These are phyloP conservation scores for Sanghuangporus weigelae DNA, from an alignment of 1,284 basidiomycete species.

Conservation along the genomic window DNA sequence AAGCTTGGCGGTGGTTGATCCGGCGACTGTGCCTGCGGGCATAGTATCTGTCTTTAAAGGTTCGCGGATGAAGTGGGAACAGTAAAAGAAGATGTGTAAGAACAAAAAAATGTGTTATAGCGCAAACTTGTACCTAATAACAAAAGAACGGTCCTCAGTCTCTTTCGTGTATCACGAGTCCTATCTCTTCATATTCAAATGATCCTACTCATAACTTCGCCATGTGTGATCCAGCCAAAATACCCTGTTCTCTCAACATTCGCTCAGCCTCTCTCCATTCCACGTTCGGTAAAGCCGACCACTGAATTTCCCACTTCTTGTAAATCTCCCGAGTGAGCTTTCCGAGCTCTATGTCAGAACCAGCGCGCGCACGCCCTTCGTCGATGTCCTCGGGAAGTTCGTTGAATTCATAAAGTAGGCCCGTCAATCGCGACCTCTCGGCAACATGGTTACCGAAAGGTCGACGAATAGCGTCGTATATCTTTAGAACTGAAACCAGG, in stretches of 20 bases:
- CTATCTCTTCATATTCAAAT: neutral
- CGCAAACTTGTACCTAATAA: no score
- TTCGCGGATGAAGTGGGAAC: conserved; percentile 37
- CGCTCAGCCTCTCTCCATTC: conserved; percentile 13
- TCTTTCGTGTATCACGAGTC: neutral
- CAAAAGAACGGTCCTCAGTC: no score
- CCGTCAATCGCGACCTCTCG: conserved; percentile 7
- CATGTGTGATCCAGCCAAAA: neutral
- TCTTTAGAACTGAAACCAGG: conserved; percentile 19
- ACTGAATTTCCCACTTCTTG: conserved; percentile 29
- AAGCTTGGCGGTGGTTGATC: conserved; percentile 36
- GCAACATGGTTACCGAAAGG: conserved; percentile 19
- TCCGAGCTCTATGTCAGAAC: conserved; percentile 19
- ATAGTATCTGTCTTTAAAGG: conserved; percentile 37
- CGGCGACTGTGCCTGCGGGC: conserved; percentile 37
- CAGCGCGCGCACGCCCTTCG: neutral
- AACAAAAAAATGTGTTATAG: neutral
- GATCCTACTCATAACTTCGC: neutral
- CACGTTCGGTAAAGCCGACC: conserved; percentile 15
- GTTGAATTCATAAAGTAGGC: conserved; percentile 16
- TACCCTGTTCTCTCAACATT: neutral
- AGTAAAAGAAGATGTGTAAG: conserved; percentile 22
- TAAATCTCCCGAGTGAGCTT: conserved; percentile 26
- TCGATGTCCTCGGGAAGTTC: conserved; percentile 1
- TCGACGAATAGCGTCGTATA: conserved; percentile 25